phyloP scores from a whole-genome alignment of 768 basidiomycete species.

The Lactarius sp. region DNA sequence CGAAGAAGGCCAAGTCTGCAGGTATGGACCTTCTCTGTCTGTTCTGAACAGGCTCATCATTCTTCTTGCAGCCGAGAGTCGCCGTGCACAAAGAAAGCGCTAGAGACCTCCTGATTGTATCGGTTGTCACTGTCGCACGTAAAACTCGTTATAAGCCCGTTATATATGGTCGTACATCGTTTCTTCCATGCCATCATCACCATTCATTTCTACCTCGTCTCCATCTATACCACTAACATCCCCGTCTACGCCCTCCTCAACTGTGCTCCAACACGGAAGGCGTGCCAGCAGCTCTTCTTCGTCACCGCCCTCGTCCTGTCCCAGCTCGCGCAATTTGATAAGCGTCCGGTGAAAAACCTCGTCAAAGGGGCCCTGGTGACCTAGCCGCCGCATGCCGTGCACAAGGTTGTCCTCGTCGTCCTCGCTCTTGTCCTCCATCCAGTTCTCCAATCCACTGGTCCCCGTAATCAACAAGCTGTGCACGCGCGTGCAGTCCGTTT shows the following conservation, averaged over 20 bases:
- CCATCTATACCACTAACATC: background rate
- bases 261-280: slow-evolving; percentile 8
- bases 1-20: slow-evolving; percentile 70
- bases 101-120: slow-evolving; percentile 20
- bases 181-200: slow-evolving; percentile 12
- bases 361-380: slow-evolving; percentile 58
- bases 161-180: slow-evolving; percentile 5
- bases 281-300: slow-evolving; percentile 10
- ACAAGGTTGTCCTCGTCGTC: slow-evolving; percentile 30
- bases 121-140: background rate
- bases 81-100: slow-evolving; percentile 44
- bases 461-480: slow-evolving; percentile 61
- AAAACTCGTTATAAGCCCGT: background rate
- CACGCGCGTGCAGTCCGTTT: slow-evolving; percentile 70
- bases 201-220: background rate
- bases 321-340: slow-evolving; percentile 45
- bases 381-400: slow-evolving; percentile 43
- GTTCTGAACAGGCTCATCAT: background rate
- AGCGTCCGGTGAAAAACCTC: slow-evolving; percentile 59
- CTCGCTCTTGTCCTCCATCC: slow-evolving; percentile 42
- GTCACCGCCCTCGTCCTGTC: slow-evolving; percentile 5
- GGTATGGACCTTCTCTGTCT: slow-evolving; percentile 40
- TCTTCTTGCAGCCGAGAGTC: slow-evolving; percentile 43
- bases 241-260: background rate
- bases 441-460: slow-evolving; percentile 60